These are phyloP conservation scores for Physcomitrium patens DNA, from an alignment of 225 moss, liverwort and hornwort genomes.

Conservation along the genomic window DNA sequence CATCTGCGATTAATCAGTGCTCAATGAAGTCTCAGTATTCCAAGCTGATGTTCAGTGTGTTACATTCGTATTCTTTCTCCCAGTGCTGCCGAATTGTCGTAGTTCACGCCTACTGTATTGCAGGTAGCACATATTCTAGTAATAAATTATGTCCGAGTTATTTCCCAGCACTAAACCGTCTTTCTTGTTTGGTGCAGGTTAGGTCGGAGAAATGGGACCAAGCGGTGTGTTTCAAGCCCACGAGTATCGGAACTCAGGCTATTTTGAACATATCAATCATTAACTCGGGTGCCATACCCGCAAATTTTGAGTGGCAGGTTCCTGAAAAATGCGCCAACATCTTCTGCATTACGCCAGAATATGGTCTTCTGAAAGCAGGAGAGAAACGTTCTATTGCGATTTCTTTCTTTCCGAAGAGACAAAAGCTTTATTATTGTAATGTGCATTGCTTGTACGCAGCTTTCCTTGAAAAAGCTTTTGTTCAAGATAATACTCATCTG, in stretches of 20 bases:
- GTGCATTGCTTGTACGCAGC: constrained; percentile 83
- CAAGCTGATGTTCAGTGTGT: not conserved
- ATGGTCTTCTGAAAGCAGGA: constrained; percentile 73
- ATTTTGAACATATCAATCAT: constrained; percentile 58
- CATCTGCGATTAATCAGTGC: not conserved
- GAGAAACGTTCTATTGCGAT: constrained; percentile 65
- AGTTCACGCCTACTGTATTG: not conserved
- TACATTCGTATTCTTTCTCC: not conserved
- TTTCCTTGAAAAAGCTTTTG: constrained; percentile 82
- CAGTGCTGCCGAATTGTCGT: not conserved
- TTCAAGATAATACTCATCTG: constrained; percentile 79
- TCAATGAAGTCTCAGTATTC: not conserved
- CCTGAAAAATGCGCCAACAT: constrained; percentile 63
- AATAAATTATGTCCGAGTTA: not conserved
- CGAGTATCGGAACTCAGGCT: constrained; percentile 81
- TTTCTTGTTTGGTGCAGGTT: constrained; percentile 43
- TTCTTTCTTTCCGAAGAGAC: constrained; percentile 71
- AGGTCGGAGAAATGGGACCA: constrained; percentile 77
- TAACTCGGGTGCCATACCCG: constrained; percentile 70
- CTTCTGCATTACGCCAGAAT: constrained; percentile 62
- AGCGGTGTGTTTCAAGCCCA: constrained; percentile 89
- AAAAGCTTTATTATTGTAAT: constrained; percentile 81
- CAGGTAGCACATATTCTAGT: not conserved
- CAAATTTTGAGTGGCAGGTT: constrained; percentile 93
- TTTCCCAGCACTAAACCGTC: not conserved